Evolutionary conservation across 1,284 basidiomycete species (phyloP).

Genomic region (Ganoderma leucocontextum): DNA sequence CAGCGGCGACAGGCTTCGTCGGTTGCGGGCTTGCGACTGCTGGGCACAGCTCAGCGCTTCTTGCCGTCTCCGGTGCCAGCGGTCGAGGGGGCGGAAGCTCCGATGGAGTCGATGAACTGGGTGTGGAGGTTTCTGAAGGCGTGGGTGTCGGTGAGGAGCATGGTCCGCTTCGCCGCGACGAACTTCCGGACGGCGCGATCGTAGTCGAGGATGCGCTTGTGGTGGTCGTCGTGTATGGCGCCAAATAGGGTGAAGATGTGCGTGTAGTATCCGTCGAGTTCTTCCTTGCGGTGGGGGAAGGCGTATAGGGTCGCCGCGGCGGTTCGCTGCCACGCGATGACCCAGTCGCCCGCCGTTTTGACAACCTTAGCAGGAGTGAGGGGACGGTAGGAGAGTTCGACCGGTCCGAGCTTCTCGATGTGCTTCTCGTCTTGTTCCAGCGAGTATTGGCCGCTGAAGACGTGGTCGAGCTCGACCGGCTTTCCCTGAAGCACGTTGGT

Average conservation of each 20-base stretch:
- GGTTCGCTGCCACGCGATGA: not conserved
- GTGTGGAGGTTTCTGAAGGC: not conserved
- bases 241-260: not conserved
- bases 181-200: not conserved
- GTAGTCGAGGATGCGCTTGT: not conserved
- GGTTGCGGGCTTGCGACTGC: too few species aligned
- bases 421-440: not conserved
- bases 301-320: not conserved
- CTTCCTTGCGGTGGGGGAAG: not conserved
- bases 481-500: not conserved
- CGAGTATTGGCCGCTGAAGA: not conserved
- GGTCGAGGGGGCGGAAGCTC: too few species aligned
- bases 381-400: not conserved
- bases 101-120: not conserved
- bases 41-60: too few species aligned
- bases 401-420: too few species aligned
- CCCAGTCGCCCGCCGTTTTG: not conserved
- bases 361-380: not conserved
- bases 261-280: not conserved
- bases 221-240: not conserved
- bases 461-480: not conserved
- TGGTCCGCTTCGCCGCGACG: not conserved
- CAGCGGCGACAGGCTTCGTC: not conserved
- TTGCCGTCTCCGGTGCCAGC: too few species aligned
- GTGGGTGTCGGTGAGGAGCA: not conserved